phyloP scores from a whole-genome alignment of 306 rosid genomes.

The Trifolium dubium region DNA sequence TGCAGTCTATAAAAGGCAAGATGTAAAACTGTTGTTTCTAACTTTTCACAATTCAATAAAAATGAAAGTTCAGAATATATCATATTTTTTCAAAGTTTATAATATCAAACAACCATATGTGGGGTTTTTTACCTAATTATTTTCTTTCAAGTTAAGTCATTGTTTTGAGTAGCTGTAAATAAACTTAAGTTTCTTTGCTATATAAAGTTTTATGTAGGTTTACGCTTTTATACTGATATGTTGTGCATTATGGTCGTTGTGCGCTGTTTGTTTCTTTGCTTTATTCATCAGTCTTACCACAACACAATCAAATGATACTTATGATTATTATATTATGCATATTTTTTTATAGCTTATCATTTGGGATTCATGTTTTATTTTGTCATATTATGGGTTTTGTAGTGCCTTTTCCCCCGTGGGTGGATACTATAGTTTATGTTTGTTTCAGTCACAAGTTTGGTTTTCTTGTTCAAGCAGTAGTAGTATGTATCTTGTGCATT shows the following conservation, averaged over 20 bases:
- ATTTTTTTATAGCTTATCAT: neutral
- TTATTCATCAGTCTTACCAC: neutral
- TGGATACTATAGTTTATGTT: constrained; percentile 14
- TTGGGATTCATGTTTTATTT: constrained; percentile 4
- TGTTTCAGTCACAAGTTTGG: constrained; percentile 34
- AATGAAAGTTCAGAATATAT: too few relatives aligned
- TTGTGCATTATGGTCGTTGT: neutral
- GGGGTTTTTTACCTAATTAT: neutral
- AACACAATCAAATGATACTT: neutral
- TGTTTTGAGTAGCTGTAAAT: constrained; percentile 2
- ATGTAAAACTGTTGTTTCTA: too few relatives aligned
- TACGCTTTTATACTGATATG: neutral
- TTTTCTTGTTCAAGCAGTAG: neutral
- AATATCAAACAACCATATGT: neutral
- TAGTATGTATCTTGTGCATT: neutral
- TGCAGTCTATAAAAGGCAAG: too few relatives aligned
- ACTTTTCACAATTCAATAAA: too few relatives aligned
- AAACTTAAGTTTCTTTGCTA: neutral
- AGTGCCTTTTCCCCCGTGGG: neutral
- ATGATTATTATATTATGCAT: constrained; percentile 2
- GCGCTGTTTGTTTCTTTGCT: constrained; percentile 8
- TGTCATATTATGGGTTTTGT: constrained; percentile 10
- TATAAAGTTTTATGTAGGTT: neutral
- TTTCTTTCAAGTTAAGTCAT: constrained; percentile 3
- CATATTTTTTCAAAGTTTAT: too few relatives aligned